A percentile compares a stretch with the other conserved stretches of the same genome.
phyloP scores from a whole-genome alignment of 768 basidiomycete species.

The Suillus americanus region DNA sequence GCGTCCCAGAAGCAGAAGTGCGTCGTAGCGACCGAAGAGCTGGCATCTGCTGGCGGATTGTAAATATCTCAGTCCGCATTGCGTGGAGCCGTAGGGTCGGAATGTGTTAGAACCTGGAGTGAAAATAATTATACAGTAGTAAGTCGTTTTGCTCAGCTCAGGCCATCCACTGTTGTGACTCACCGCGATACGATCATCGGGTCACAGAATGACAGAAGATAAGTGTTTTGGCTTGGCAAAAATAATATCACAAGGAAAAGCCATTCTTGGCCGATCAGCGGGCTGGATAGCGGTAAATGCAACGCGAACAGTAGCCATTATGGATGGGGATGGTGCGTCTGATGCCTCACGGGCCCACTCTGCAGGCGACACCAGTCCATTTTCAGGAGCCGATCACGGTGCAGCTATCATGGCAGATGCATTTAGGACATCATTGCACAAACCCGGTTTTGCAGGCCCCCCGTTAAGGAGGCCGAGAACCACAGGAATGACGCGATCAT shows the following conservation, averaged over 20 bases:
- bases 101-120: background rate
- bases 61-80: background rate
- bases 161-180: background rate
- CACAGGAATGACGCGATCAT: constrained; percentile 42
- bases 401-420: constrained; percentile 94
- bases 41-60: background rate
- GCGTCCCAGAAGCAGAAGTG: too few species aligned
- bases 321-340: constrained; percentile 60
- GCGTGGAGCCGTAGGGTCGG: background rate
- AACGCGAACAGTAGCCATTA: background rate
- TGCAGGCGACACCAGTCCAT: constrained; percentile 63
- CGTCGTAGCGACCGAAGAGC: background rate
- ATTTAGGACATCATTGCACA: constrained; percentile 83
- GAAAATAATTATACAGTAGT: background rate
- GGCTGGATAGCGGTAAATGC: background rate
- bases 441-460: constrained; percentile 80
- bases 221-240: background rate
- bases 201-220: background rate
- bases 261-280: background rate
- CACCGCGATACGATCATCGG: background rate
- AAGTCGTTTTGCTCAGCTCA: background rate
- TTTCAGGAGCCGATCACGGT: constrained; percentile 66
- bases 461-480: constrained; percentile 62
- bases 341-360: constrained; percentile 63
- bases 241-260: background rate